Percentiles rank a stretch among this genome's conserved stretches.
phyloP scores from a whole-genome alignment of 768 basidiomycete species.

The Pulveroboletus sp. region DNA sequence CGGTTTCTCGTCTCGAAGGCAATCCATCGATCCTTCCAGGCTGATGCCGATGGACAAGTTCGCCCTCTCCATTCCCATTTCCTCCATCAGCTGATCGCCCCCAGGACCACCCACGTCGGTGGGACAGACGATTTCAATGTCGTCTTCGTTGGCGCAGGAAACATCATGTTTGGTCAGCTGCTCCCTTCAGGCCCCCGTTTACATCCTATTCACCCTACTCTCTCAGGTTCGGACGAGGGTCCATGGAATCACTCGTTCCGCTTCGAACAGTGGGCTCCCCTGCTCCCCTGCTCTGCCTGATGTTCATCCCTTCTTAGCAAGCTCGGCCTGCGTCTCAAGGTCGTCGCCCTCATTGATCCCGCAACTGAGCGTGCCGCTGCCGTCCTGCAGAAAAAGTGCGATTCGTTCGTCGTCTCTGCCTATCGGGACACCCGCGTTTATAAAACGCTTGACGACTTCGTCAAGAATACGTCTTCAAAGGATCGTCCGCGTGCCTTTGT shows the following conservation, averaged over 20 bases:
- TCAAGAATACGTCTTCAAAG: conserved; percentile 57
- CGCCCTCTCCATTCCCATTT: conserved; percentile 11
- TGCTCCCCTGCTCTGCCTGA: neutral
- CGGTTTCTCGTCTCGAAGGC: conserved; percentile 53
- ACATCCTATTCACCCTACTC: conserved; percentile 4
- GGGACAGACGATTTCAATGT: conserved; percentile 84
- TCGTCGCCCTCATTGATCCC: conserved; percentile 92
- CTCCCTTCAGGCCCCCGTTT: neutral
- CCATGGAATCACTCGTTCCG: conserved; percentile 94
- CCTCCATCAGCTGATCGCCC: conserved; percentile 3
- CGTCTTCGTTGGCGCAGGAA: conserved; percentile 91
- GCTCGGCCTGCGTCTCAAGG: conserved; percentile 92
- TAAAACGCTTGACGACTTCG: conserved; percentile 82
- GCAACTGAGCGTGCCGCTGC: conserved; percentile 72
- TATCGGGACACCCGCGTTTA: conserved; percentile 86
- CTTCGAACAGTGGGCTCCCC: conserved; percentile 62
- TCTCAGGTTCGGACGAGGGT: conserved; percentile 75
- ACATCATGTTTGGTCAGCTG: conserved; percentile 90
- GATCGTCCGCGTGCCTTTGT: conserved; percentile 78
- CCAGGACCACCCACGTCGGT: conserved; percentile 47
- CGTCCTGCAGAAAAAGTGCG: conserved; percentile 85
- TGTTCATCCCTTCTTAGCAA: conserved; percentile 49
- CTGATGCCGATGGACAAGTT: conserved; percentile 81
- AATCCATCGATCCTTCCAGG: conserved; percentile 73
- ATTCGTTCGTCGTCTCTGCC: conserved; percentile 88